Evolutionary conservation across 192 early-diverging fungal genomes (phyloP).

Genomic region (Polychytrium aggregatum): DNA sequence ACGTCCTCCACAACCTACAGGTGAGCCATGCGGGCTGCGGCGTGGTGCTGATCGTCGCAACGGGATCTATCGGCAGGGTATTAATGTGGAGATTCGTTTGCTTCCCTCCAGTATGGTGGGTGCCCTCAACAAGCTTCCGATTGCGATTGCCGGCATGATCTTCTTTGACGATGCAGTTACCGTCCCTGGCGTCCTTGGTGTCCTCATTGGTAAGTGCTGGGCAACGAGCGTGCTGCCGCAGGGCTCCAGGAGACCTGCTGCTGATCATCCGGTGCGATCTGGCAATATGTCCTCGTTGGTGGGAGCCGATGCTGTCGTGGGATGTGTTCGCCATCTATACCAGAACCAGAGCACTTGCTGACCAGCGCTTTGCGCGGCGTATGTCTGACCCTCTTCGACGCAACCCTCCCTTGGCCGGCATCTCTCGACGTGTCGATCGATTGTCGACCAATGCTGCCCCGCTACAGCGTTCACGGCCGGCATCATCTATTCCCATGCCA

Average conservation of each 20-base stretch:
- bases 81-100: no score
- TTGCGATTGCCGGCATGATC: slow-evolving; percentile 87
- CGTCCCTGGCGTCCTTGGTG: slow-evolving; percentile 69
- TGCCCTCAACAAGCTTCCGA: slow-evolving; percentile 95
- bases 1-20: slow-evolving; percentile 45
- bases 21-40: slow-evolving; percentile 9
- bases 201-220: slow-evolving; percentile 68
- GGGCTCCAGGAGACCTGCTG: no score
- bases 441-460: background rate
- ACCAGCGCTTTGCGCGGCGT: background rate
- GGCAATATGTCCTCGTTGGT: background rate
- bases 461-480: slow-evolving; percentile 15
- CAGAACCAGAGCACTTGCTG: background rate
- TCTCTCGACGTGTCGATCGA: background rate
- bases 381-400: background rate
- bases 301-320: background rate
- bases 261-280: no score
- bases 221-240: no score
- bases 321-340: background rate
- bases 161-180: slow-evolving; percentile 83
- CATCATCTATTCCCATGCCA: slow-evolving; percentile 16
- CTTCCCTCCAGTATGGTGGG: slow-evolving; percentile 72
- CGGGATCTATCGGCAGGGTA: no score
- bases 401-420: background rate
- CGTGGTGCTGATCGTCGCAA: slow-evolving; percentile 9